A percentile compares a stretch with the other conserved stretches of the same genome.
Evolutionary conservation across 106 monocot genomes (phyloP).

Genomic region (Dendrobium officinale): DNA sequence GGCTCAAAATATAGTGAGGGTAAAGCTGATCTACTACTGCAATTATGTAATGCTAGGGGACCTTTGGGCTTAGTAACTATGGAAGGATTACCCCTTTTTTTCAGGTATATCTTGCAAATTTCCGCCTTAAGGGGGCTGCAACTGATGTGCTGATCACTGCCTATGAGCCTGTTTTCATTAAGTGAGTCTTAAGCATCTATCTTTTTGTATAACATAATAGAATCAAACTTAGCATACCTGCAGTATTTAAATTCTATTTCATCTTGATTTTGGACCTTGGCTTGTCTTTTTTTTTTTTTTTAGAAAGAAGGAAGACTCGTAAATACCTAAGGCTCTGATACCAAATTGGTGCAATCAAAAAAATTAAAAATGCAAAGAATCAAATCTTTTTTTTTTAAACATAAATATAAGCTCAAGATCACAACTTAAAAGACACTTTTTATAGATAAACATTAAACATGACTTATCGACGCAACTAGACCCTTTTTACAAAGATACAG

Average conservation of each 20-base stretch:
- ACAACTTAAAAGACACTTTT: too few relatives aligned
- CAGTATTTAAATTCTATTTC: background rate
- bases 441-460: too few relatives aligned
- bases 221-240: background rate
- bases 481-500: too few relatives aligned
- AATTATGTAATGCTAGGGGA: background rate
- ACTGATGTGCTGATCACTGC: constrained; percentile 79
- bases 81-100: background rate
- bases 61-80: background rate
- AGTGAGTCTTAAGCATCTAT: constrained; percentile 38
- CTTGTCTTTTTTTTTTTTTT: too few relatives aligned
- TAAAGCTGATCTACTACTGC: constrained; percentile 20
- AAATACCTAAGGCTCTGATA: too few relatives aligned
- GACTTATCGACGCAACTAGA: too few relatives aligned
- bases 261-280: too few relatives aligned
- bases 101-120: constrained; percentile 81
- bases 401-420: too few relatives aligned
- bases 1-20: constrained; percentile 64
- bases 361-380: too few relatives aligned
- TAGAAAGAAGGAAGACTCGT: too few relatives aligned
- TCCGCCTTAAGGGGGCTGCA: constrained; percentile 66
- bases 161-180: constrained; percentile 83
- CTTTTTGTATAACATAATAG: background rate
- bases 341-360: too few relatives aligned
- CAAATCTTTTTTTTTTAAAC: too few relatives aligned